Conservation (phyloP, 768 basidiomycete species). For the Multifurca ochricompacta region DNA sequence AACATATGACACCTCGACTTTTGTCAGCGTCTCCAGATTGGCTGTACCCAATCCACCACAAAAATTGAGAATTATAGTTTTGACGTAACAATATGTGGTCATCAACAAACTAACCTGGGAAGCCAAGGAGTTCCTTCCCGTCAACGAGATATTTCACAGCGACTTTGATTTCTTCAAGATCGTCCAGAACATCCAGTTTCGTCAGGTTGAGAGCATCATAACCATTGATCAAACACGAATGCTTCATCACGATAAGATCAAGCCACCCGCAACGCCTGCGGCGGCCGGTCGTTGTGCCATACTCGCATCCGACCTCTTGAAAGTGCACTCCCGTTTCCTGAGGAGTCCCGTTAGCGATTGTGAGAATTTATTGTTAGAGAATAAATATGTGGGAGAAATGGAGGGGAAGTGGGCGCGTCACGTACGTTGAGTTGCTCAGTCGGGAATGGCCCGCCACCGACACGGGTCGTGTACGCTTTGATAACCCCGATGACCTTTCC, state of each 20-base stretch:
- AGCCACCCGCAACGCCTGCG: conserved; percentile 95
- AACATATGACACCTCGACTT: conserved; percentile 79
- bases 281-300: conserved; percentile 88
- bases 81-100: too few relatives aligned
- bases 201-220: conserved; percentile 92
- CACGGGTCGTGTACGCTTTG: conserved; percentile 97
- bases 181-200: conserved; percentile 90
- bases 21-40: conserved; percentile 71
- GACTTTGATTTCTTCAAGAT: conserved; percentile 79
- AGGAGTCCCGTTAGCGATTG: too few relatives aligned
- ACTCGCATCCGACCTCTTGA: conserved; percentile 92
- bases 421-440: conserved; percentile 87
- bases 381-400: too few relatives aligned
- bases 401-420: too few relatives aligned
- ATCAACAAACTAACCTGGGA: conserved; percentile 57
- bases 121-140: conserved; percentile 70
- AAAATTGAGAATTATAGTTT: neutral
- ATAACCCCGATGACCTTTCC: conserved; percentile 88
- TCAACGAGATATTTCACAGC: conserved; percentile 73
- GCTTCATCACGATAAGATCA: conserved; percentile 89
- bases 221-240: conserved; percentile 92
- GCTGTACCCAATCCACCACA: conserved; percentile 38
- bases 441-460: conserved; percentile 98
- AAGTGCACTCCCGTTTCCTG: conserved; percentile 79
- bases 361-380: too few relatives aligned